Conservation (phyloP, 2,329 filamentous ascomycete genomes). For the Ophioceras dolichostomum region DNA sequence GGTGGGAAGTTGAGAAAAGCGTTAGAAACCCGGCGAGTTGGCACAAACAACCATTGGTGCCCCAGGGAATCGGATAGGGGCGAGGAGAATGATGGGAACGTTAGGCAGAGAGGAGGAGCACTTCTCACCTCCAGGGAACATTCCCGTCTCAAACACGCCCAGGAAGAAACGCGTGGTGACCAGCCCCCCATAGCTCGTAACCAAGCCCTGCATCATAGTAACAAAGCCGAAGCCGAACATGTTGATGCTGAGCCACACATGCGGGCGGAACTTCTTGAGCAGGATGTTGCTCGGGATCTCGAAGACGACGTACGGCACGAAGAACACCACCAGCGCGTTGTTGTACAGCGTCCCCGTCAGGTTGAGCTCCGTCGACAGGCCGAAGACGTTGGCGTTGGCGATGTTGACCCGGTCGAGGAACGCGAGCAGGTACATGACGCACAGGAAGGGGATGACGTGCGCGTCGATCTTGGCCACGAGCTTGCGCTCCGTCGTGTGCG, state of each 20-base stretch:
- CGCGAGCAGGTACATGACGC: slow-evolving; percentile 58
- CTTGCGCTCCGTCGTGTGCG: slow-evolving; percentile 48
- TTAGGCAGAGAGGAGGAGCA: too few species aligned
- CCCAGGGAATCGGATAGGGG: too few species aligned
- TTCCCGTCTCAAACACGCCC: slow-evolving; percentile 63
- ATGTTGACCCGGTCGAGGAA: slow-evolving; percentile 70
- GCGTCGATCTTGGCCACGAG: slow-evolving; percentile 61
- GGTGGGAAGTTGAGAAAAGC: too few species aligned
- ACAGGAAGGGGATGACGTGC: slow-evolving; percentile 60
- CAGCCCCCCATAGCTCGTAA: slow-evolving; percentile 65
- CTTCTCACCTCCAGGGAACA: slow-evolving; percentile 47
- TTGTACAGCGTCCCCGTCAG: slow-evolving; percentile 55
- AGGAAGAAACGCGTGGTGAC: slow-evolving; percentile 77
- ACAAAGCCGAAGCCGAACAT: slow-evolving; percentile 77
- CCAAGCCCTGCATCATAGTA: slow-evolving; percentile 64
- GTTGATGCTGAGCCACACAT: slow-evolving; percentile 64
- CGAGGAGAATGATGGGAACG: too few species aligned
- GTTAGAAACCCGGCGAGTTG: too few species aligned
- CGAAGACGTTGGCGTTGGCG: slow-evolving; percentile 61
- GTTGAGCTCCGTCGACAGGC: slow-evolving; percentile 46
- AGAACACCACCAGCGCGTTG: slow-evolving; percentile 60
- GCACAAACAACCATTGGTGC: too few species aligned
- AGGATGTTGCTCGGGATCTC: slow-evolving; percentile 66
- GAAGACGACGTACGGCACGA: slow-evolving; percentile 61
- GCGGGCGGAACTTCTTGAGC: slow-evolving; percentile 53